These are phyloP conservation scores for Scenedesmus sp. DNA, from an alignment of 163 green algal species.

Conservation along the genomic window DNA sequence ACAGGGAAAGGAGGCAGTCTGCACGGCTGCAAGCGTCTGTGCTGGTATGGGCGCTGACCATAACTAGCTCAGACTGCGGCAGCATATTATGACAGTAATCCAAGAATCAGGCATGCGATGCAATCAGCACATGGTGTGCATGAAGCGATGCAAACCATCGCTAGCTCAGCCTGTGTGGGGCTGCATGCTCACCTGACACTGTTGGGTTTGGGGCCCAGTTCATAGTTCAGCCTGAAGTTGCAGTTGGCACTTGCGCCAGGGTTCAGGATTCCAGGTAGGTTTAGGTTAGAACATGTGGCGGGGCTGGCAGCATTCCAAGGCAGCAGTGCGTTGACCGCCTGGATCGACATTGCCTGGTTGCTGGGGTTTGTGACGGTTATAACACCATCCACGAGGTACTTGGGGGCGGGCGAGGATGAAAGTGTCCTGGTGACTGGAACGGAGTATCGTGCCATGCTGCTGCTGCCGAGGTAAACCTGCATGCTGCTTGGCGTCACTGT, in stretches of 20 bases:
- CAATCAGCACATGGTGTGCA: too few species aligned
- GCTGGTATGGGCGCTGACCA: too few species aligned
- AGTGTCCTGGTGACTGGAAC: not conserved
- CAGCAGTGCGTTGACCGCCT: constrained; percentile 3
- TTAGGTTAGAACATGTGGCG: not conserved
- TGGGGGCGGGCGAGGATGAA: not conserved
- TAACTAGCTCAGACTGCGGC: too few species aligned
- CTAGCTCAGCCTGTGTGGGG: too few species aligned
- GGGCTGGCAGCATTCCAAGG: not conserved
- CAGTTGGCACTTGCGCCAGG: constrained; percentile 19
- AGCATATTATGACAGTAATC: too few species aligned
- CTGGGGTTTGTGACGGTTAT: not conserved
- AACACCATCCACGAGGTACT: constrained; percentile 26
- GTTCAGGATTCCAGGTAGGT: not conserved
- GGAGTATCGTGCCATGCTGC: not conserved
- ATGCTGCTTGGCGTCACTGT: not conserved
- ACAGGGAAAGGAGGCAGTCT: too few species aligned
- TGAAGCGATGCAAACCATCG: too few species aligned
- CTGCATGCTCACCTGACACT: not conserved
- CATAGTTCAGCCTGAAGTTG: not conserved
- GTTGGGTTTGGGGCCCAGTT: not conserved
- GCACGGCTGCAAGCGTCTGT: too few species aligned
- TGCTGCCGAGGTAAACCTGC: not conserved
- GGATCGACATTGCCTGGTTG: not conserved
- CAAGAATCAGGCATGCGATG: too few species aligned